Percentiles rank a stretch among this genome's conserved stretches.
These are phyloP conservation scores for Chalciporus sphaerocephalus DNA, from an alignment of 768 basidiomycete species.

Conservation along the genomic window DNA sequence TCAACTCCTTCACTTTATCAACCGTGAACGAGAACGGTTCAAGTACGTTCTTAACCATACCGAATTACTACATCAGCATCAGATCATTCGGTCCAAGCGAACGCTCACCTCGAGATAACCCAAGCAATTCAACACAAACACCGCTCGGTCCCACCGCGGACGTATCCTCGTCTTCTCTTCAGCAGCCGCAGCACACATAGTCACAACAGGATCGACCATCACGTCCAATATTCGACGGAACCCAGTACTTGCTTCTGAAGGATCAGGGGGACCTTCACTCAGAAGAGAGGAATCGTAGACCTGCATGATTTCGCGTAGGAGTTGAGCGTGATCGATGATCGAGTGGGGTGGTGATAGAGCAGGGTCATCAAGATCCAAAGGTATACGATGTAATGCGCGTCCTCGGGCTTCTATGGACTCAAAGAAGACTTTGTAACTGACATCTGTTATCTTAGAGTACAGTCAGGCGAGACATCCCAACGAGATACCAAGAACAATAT, in stretches of 20 bases:
- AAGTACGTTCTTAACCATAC: constrained; percentile 49
- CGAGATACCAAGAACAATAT: neutral
- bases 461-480: neutral
- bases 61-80: neutral
- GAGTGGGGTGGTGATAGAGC: constrained; percentile 69
- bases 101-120: constrained; percentile 70
- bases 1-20: constrained; percentile 55
- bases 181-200: constrained; percentile 64
- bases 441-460: constrained; percentile 62
- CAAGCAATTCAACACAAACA: constrained; percentile 85
- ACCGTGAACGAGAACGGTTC: constrained; percentile 65
- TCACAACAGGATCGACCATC: constrained; percentile 79
- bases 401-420: constrained; percentile 85
- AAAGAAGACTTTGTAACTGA: constrained; percentile 81
- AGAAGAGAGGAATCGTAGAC: constrained; percentile 87
- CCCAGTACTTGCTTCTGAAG: constrained; percentile 11
- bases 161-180: constrained; percentile 57
- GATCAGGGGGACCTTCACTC: constrained; percentile 37
- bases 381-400: constrained; percentile 52
- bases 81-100: neutral
- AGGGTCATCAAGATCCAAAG: constrained; percentile 61
- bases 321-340: constrained; percentile 78
- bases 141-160: constrained; percentile 71
- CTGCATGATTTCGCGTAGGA: constrained; percentile 81
- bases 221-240: constrained; percentile 60